Evolutionary conservation across 2,329 filamentous ascomycete genomes (phyloP).

Genomic region (Verticillium nonalfalfae): DNA sequence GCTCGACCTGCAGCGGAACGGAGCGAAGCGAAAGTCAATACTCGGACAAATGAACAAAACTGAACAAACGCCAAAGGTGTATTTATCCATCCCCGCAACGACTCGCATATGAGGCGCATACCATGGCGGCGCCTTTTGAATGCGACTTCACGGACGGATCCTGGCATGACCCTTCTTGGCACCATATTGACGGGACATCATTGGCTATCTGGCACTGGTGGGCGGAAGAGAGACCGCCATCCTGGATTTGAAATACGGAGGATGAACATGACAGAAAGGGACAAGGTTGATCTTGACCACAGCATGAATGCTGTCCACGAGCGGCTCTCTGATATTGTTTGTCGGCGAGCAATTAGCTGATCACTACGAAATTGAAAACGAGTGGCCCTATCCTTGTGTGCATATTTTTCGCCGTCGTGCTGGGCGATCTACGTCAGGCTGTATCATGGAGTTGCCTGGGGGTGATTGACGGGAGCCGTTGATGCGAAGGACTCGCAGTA

Average conservation of each 20-base stretch:
- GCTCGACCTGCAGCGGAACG: not conserved
- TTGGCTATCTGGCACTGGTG: not conserved
- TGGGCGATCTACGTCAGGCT: too few species aligned
- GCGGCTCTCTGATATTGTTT: not conserved
- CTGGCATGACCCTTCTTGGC: not conserved
- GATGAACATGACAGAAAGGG: not conserved
- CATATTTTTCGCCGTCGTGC: too few species aligned
- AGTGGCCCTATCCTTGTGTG: not conserved
- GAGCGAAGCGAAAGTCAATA: not conserved
- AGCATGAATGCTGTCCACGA: not conserved
- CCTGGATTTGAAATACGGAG: not conserved
- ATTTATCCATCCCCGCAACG: not conserved
- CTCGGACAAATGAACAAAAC: not conserved
- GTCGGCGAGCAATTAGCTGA: not conserved
- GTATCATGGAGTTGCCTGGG: too few species aligned
- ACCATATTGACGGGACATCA: not conserved
- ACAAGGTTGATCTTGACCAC: not conserved
- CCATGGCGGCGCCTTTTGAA: not conserved
- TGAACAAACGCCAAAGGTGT: not conserved
- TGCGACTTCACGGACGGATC: not conserved
- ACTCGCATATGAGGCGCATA: not conserved
- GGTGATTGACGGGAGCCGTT: too few species aligned
- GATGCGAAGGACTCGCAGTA: too few species aligned
- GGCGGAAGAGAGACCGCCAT: not conserved
- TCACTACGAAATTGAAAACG: not conserved